phyloP scores from a whole-genome alignment of 495 filamentous ascomycete genomes.

The Aspergillus homomorphus region DNA sequence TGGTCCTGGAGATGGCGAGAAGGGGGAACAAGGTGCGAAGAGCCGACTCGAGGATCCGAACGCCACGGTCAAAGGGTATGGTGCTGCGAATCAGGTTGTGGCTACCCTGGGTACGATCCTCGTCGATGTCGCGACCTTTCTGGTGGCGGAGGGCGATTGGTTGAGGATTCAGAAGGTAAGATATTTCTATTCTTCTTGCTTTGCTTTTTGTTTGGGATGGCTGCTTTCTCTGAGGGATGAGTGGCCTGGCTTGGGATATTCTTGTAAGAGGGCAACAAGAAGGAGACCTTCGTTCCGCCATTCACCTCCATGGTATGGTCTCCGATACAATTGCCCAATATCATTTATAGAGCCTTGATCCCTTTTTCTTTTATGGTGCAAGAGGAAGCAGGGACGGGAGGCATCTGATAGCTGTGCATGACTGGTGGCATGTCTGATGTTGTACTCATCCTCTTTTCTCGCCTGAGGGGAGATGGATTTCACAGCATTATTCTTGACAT shows the following conservation, averaged over 20 bases:
- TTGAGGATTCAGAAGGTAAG: constrained; percentile 58
- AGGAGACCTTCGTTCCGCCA: constrained; percentile 65
- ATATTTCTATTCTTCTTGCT: constrained; percentile 21
- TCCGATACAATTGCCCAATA: constrained; percentile 96
- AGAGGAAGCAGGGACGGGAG: background rate
- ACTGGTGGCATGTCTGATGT: constrained; percentile 9
- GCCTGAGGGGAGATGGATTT: constrained; percentile 39
- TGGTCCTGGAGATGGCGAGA: no score
- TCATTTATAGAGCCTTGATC: constrained; percentile 26
- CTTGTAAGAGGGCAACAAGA: constrained; percentile 69
- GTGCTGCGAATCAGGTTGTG: constrained; percentile 64
- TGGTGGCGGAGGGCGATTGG: constrained; percentile 66
- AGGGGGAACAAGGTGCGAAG: constrained; percentile 28
- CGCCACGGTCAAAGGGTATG: constrained; percentile 66
- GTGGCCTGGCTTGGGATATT: background rate
- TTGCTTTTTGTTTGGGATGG: constrained; percentile 15
- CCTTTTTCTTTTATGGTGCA: constrained; percentile 13
- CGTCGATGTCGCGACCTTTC: constrained; percentile 73
- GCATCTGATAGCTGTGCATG: background rate
- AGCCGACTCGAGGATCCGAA: constrained; percentile 34
- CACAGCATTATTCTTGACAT: constrained; percentile 11
- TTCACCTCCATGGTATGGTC: constrained; percentile 54
- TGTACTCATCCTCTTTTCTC: constrained; percentile 35
- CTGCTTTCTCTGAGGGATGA: background rate
- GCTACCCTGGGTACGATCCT: constrained; percentile 65